Evolutionary conservation across 129 eudicot genomes (phyloP).

Genomic region (Flaveria brownii): DNA sequence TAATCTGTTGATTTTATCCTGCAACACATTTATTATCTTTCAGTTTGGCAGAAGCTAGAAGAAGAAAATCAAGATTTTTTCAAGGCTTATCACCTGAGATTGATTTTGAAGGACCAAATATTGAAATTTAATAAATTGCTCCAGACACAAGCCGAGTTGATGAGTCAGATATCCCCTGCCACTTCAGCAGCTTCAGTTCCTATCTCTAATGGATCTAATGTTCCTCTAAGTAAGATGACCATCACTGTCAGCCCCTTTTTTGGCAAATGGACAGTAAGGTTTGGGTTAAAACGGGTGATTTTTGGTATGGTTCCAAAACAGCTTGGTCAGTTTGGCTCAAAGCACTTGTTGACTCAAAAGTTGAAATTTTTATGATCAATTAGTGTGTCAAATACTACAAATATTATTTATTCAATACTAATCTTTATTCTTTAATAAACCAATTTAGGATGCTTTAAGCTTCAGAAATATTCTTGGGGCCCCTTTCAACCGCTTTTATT

Average conservation of each 20-base stretch:
- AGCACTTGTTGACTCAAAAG: background rate
- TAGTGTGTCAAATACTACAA: background rate
- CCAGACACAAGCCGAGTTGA: constrained; percentile 68
- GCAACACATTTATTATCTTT: constrained; percentile 23
- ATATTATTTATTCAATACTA: background rate
- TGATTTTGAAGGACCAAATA: constrained; percentile 81
- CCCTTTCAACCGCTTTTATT: background rate
- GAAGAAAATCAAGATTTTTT: constrained; percentile 86
- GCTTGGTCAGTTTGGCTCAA: background rate
- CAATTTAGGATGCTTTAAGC: background rate
- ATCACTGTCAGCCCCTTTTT: constrained; percentile 4
- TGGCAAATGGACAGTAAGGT: background rate
- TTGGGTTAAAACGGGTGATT: background rate
- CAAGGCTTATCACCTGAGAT: constrained; percentile 74
- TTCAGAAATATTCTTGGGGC: background rate
- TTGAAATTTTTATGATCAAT: background rate
- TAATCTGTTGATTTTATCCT: constrained; percentile 6
- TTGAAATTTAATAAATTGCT: constrained; percentile 51
- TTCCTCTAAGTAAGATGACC: constrained; percentile 49
- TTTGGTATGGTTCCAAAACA: background rate
- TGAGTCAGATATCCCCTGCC: constrained; percentile 49
- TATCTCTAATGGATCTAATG: constrained; percentile 57
- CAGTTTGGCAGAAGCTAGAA: constrained; percentile 97
- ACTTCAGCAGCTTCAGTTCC: constrained; percentile 53
- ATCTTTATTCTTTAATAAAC: background rate